Base-by-base conservation (phyloP, 2,329 filamentous ascomycete species). In the Cercospora zeae-maydis region DNA sequence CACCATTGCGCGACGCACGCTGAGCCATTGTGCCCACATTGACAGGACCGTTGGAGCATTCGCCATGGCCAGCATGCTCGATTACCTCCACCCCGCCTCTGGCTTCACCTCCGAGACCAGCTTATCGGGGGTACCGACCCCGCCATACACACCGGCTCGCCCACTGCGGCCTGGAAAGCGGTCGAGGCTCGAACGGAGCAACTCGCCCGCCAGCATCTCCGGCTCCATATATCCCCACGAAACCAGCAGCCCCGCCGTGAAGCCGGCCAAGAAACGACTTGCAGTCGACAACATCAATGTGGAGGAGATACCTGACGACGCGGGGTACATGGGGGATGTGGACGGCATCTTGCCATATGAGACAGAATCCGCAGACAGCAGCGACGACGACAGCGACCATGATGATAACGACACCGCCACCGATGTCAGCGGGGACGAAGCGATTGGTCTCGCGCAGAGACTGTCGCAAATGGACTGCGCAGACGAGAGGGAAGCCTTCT, bases 271-370 rank as follows among this genome's bases (percentile, higher is more conserved):
- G 60, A 65, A 65, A 45, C 61, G 57, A 14, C 53, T 66, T n/a
- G 61, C 52, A 14, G 60, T 51, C 31, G 72, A 73, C 49, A 69
- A 66, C 31, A 77, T 81, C 59, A 73, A 75, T 37, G 74, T 82
- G 54, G 77, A 81, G 66, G 79, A 81, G 66, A 63, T 81, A 8
- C 60, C 64, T 13, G 75, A 76, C 16, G 75, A 78, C 55, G 65
- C 64, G 6, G 75, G 72, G 30, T 78, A 78, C 61, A 74, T 76
- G 52, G 75, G 74, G 58, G 77, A 80, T 60, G 71, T 77, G 57
- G 78, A 80, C 62, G 71, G 81, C 61, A 71, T 82, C 19, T 73
- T 74, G 37, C 80, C 80, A 4, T 76, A 80, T 55, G 75, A 79
- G 58, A 59, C 66, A 13, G 66, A 68, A 59, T 62, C 62, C 74